Conservation (phyloP, 2,329 filamentous ascomycete species). For the Coleophoma crateriformis region DNA sequence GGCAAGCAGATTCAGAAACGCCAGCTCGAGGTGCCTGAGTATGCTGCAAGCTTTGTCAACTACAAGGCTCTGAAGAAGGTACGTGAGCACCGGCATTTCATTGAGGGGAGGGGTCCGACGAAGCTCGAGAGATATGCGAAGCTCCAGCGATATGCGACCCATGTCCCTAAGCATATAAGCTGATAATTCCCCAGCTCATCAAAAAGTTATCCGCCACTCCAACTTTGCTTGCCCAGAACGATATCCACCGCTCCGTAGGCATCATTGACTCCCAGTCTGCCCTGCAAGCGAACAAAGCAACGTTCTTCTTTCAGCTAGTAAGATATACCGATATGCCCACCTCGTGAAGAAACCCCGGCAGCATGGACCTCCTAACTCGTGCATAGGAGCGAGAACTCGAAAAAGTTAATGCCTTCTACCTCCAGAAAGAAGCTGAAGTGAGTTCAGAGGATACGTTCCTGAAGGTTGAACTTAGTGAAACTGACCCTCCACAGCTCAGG, state of each 20-base stretch:
- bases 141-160: slow-evolving; percentile 8
- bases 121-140: slow-evolving; percentile 5
- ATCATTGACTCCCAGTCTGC: slow-evolving; percentile 75
- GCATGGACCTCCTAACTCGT: slow-evolving; percentile 31
- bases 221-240: slow-evolving; percentile 71
- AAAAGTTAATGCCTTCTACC: slow-evolving; percentile 96
- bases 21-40: slow-evolving; percentile 98
- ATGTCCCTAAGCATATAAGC: slow-evolving; percentile 14
- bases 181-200: slow-evolving; percentile 66
- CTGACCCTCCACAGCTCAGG: slow-evolving; percentile 61
- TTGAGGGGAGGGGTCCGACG: no score
- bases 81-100: slow-evolving; percentile 12
- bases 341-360: no score
- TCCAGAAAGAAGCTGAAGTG: slow-evolving; percentile 97
- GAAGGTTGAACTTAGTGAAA: background rate
- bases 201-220: slow-evolving; percentile 95
- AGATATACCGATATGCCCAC: slow-evolving; percentile 23
- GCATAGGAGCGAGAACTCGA: slow-evolving; percentile 89
- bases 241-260: slow-evolving; percentile 40
- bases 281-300: slow-evolving; percentile 93
- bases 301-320: slow-evolving; percentile 97
- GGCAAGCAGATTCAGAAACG: slow-evolving; percentile 99
- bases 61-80: slow-evolving; percentile 99
- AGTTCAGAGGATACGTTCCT: slow-evolving; percentile 23
- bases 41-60: slow-evolving; percentile 98